These are phyloP conservation scores for Arachis stenosperma DNA, from an alignment of 306 rosid genomes.

Conservation along the genomic window DNA sequence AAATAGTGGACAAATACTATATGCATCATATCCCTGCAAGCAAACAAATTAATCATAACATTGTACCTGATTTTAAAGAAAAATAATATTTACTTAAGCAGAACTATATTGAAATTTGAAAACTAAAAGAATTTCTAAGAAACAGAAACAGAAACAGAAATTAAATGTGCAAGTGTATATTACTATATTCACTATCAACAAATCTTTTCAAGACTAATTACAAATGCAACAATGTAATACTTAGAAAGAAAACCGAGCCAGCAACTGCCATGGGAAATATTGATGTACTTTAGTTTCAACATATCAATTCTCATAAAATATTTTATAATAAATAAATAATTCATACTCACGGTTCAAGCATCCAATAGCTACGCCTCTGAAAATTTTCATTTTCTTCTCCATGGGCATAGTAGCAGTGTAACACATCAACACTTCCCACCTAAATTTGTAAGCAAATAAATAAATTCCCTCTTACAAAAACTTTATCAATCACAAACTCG, in stretches of 20 bases:
- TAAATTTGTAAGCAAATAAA: constrained; percentile 41
- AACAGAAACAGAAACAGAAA: background rate
- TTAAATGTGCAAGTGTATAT: constrained; percentile 8
- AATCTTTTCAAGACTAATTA: background rate
- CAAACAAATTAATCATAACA: constrained; percentile 33
- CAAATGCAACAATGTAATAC: constrained; percentile 27
- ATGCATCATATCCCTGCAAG: constrained; percentile 86
- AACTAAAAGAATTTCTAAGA: constrained; percentile 27
- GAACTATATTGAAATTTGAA: constrained; percentile 26
- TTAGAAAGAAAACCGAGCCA: constrained; percentile 7
- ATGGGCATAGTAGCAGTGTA: constrained; percentile 94
- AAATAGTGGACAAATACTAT: constrained; percentile 95
- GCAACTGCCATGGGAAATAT: constrained; percentile 14
- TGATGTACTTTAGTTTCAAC: constrained; percentile 22
- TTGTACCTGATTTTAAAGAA: constrained; percentile 33
- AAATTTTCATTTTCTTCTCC: constrained; percentile 89
- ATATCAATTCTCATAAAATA: constrained; percentile 23
- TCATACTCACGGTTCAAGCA: constrained; percentile 82
- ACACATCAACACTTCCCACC: constrained; percentile 85
- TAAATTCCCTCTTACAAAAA: background rate
- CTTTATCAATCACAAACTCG: constrained; percentile 17
- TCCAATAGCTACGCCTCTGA: constrained; percentile 95
- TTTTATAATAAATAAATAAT: constrained; percentile 18
- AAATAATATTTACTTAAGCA: constrained; percentile 1
- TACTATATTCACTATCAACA: background rate